These are phyloP conservation scores for Brassica incana DNA, from an alignment of 345 rosid genomes.

Conservation along the genomic window DNA sequence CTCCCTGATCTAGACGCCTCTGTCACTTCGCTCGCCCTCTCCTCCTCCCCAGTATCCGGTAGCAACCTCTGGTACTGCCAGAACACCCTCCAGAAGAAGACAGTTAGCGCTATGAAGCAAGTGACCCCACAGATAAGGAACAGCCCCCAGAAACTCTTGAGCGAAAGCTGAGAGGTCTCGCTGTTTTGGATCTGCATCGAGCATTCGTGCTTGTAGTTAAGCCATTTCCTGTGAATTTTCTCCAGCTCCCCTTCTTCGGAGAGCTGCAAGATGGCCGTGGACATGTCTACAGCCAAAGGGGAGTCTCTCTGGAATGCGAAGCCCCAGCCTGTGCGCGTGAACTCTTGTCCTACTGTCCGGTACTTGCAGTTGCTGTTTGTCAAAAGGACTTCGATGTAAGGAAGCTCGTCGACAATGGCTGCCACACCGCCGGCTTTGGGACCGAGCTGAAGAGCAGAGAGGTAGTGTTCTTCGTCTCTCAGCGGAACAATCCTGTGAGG, in stretches of 20 bases:
- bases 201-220: constrained; percentile 52
- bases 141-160: constrained; percentile 91
- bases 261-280: constrained; percentile 85
- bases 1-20: constrained; percentile 52
- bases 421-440: constrained; percentile 79
- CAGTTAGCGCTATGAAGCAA: constrained; percentile 57
- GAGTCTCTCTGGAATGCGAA: constrained; percentile 96
- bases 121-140: constrained; percentile 85
- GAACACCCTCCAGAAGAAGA: constrained; percentile 61
- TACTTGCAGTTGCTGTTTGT: constrained; percentile 60
- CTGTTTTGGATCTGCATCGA: constrained; percentile 42
- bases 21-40: constrained; percentile 44
- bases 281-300: constrained; percentile 85
- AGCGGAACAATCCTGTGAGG: constrained; percentile 62
- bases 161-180: constrained; percentile 60
- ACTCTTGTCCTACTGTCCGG: constrained; percentile 92
- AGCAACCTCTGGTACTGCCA: constrained; percentile 63
- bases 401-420: constrained; percentile 94
- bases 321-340: constrained; percentile 97
- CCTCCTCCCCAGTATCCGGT: constrained; percentile 45
- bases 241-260: constrained; percentile 93
- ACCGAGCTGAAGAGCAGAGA: constrained; percentile 57
- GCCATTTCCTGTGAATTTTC: constrained; percentile 84
- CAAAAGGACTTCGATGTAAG: constrained; percentile 81
- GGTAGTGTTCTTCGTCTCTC: constrained; percentile 56